phyloP scores from a whole-genome alignment of 1,139 yeast species.

The Lodderomyces margitis region DNA sequence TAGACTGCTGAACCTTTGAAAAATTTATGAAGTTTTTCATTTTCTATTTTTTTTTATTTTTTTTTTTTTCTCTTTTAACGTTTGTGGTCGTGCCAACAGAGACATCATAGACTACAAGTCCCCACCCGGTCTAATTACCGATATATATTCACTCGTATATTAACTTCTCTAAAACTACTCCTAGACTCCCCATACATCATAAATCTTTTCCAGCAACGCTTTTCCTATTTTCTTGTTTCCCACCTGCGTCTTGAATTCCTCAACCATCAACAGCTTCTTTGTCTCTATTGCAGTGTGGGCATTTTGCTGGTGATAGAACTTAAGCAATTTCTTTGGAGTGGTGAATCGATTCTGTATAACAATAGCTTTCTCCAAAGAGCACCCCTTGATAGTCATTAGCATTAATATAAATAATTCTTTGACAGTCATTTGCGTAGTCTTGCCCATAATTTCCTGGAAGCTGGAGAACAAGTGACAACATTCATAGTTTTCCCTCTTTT shows the following conservation, averaged over 20 bases:
- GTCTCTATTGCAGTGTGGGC: constrained; percentile 22
- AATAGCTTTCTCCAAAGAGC: constrained; percentile 81
- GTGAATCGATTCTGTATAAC: constrained; percentile 65
- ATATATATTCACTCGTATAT: too few relatives aligned
- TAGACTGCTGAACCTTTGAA: constrained; percentile 2
- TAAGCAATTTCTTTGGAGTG: constrained; percentile 58
- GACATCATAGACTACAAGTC: too few relatives aligned
- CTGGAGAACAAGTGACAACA: constrained; percentile 65
- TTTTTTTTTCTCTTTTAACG: neutral
- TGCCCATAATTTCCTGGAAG: constrained; percentile 70
- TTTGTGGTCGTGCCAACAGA: too few relatives aligned
- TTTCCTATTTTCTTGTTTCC: constrained; percentile 63
- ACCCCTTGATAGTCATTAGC: constrained; percentile 78
- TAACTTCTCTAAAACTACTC: neutral
- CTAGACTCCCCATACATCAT: constrained; percentile 56
- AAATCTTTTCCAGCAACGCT: constrained; percentile 57
- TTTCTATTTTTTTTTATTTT: constrained; percentile 4
- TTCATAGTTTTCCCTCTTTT: constrained; percentile 28
- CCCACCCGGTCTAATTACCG: too few relatives aligned
- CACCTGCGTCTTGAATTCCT: constrained; percentile 49
- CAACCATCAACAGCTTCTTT: constrained; percentile 41
- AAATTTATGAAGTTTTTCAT: constrained; percentile 6
- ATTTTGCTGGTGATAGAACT: constrained; percentile 26
- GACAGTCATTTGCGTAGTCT: constrained; percentile 68
- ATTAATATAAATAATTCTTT: constrained; percentile 73